These are phyloP conservation scores for Tolypocladium tropicale DNA, from an alignment of 2,329 filamentous ascomycete species.

Conservation along the genomic window DNA sequence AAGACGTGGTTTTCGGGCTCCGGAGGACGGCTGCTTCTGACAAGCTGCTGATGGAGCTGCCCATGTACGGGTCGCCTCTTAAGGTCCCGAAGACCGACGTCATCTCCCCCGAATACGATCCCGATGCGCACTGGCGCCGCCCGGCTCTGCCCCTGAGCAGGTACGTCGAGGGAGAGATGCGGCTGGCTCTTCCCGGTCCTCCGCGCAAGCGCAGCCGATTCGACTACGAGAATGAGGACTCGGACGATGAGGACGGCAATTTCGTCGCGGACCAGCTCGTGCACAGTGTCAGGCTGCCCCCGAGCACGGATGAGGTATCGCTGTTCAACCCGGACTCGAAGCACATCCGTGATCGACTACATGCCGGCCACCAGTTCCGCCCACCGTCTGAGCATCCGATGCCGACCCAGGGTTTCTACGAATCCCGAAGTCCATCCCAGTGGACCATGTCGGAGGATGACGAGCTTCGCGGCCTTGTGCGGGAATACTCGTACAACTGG, in stretches of 20 bases:
- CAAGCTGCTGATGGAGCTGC: constrained; percentile 68
- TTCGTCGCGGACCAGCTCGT: constrained; percentile 43
- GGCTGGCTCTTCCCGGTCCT: constrained; percentile 54
- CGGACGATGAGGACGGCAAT: constrained; percentile 46
- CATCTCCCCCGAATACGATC: constrained; percentile 46
- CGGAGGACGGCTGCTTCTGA: constrained; percentile 65
- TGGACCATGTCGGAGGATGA: constrained; percentile 90
- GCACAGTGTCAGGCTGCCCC: constrained; percentile 41
- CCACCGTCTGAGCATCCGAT: constrained; percentile 87
- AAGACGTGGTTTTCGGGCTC: constrained; percentile 72
- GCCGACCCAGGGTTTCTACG: constrained; percentile 85
- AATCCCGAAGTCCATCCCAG: constrained; percentile 75
- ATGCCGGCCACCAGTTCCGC: constrained; percentile 85
- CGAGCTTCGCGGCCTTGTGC: constrained; percentile 72
- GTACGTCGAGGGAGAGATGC: constrained; percentile 72
- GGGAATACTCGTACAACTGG: constrained; percentile 97
- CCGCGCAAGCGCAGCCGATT: constrained; percentile 74
- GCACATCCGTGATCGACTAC: constrained; percentile 76
- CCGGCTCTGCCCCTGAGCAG: constrained; percentile 79
- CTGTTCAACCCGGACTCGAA: constrained; percentile 87
- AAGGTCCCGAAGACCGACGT: constrained; percentile 48
- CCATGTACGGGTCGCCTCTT: constrained; percentile 61
- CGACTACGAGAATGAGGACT: constrained; percentile 65
- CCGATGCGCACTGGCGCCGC: constrained; percentile 63
- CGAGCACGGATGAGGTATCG: constrained; percentile 68